A percentile compares a stretch with the other conserved stretches of the same genome.
These are phyloP conservation scores for Byssoonygena ceratinophila DNA, from an alignment of 2,329 filamentous ascomycete species.

Conservation along the genomic window DNA sequence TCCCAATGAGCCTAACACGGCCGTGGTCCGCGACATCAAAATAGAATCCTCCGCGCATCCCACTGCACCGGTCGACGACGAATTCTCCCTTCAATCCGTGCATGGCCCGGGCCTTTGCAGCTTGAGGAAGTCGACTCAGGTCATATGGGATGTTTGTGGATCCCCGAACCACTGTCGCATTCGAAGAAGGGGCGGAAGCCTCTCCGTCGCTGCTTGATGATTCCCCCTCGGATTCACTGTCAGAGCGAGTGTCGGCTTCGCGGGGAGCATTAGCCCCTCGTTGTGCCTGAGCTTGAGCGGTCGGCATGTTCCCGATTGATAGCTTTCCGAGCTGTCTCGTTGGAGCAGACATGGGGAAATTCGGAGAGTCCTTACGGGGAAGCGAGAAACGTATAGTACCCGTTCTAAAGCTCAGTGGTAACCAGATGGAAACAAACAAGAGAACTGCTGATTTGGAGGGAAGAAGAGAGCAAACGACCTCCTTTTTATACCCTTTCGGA, in stretches of 20 bases:
- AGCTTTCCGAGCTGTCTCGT: constrained; percentile 32
- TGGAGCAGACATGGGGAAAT: constrained; percentile 30
- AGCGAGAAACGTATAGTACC: not conserved
- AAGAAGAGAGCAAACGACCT: not conserved
- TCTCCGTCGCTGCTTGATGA: constrained; percentile 16
- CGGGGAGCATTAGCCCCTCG: constrained; percentile 18
- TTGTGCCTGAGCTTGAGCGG: constrained; percentile 22
- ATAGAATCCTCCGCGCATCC: constrained; percentile 25
- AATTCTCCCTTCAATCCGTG: constrained; percentile 17
- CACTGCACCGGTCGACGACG: constrained; percentile 23
- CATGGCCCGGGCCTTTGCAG: constrained; percentile 11
- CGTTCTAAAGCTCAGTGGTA: not conserved
- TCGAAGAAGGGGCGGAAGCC: not conserved
- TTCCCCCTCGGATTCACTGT: constrained; percentile 21
- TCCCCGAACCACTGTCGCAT: constrained; percentile 10
- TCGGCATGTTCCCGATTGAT: constrained; percentile 31
- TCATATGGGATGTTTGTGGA: constrained; percentile 15
- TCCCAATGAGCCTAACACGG: constrained; percentile 25
- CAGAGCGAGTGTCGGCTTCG: constrained; percentile 11
- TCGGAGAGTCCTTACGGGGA: constrained; percentile 14
- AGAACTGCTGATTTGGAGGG: not conserved
- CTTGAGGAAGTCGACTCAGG: constrained; percentile 11
- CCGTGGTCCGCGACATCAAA: constrained; percentile 31
- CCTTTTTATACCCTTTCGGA: constrained; percentile 10
- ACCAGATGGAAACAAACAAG: constrained; percentile 1